Base-by-base conservation (phyloP, 257 asterid genomes). In the Gentiana straminea region DNA sequence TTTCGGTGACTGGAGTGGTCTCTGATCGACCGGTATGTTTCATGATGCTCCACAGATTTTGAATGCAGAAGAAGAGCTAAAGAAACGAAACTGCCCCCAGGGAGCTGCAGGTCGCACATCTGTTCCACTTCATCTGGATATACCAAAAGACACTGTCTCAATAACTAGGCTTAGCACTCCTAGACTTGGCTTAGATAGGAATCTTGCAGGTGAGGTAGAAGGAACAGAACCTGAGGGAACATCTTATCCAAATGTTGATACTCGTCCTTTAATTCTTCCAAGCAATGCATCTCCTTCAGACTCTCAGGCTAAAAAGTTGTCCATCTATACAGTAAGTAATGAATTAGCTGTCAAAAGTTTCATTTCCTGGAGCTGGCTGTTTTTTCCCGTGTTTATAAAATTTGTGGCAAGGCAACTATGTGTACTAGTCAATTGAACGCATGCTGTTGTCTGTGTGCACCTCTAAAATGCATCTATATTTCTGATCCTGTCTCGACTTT, bases 201-300 rank as follows among this genome's bases (percentile, higher is more conserved):
- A 59, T 49, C 77, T 75, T 57, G 72, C 73, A 6, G 74, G 84
- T 65, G 91, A 81, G 59, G 53, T 60, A 49, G 95, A 77, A 64
- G 95, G 75, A 43, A 86, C 78, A 64, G 95, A 81, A 70, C 75
- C 77, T 55, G 88, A 84, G 69, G 86, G 73, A 64, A 67, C 58
- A 46, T 75, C 77, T 52, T 82, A 84, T 73, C 79, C 58, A 62
- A 81, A 79, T 70, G 15, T 65, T 7, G 85, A 67, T 52, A 64
- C 82, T 72, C 84, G 77, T 15, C 81, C 77, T 66, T 64, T 81
- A 55, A 79, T 78, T 49, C 94, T 81, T 54, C 62, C 68, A 81
- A 86, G 77, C 75, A 86, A 94, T 55, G 76, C 81, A 44, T 90
- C 96, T 35, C 98, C 94, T 11, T 78, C 98, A 37, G 95, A 86